Base-by-base conservation (phyloP, 106 monocot species). In the Acanthochlamys bracteata region DNA sequence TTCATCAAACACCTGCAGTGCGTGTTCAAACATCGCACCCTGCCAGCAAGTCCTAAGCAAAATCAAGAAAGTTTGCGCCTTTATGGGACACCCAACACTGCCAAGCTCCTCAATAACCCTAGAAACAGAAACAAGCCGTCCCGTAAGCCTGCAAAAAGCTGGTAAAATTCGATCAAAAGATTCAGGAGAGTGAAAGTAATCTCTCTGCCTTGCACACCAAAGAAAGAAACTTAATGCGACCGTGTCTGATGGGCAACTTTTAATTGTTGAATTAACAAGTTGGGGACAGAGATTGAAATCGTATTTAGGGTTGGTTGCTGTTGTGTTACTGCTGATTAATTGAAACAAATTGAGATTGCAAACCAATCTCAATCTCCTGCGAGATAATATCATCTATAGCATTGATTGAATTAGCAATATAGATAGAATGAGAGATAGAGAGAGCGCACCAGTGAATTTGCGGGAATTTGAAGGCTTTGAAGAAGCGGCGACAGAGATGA, bases 221-320 rank as follows among this genome's bases (percentile, higher is more conserved):
- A 88, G 74, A 77, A 88, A 88, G 69, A 83, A 80, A 61, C 64
- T 69, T n/a, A 88, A 53, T 2, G 88, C 70, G 60, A 78, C 42
- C 7, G 71, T 14, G 42, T 88, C 88, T 14, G 80, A 88, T 19
- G 80, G 72, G 61, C 74, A 78, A 19, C 45, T 68, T 14, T 77
- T 74, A 8, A 83, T 55, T 19, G 74, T 68, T 21, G 74, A 66
- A 4, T 82, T 63, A 57, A 83, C 79, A 25, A 62, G 15, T 20
- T 57, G 22, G 1, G 76, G 73, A 47, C 53, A 71, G 24, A 79
- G 86, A 27, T 40, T 61, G 62, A 57, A 39, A n/a, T 41, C 56
- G 20, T 33, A 10, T n/a, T n/a, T 24, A 20, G 41, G 55, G 20
- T 55, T 33, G 1, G 6, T 6, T 33, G 6, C 33, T 33, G 33